Percentiles rank a stretch among this genome's conserved stretches.
Conservation (phyloP, 2,329 filamentous ascomycete genomes). For the Talaromyces albobiverticillius region DNA sequence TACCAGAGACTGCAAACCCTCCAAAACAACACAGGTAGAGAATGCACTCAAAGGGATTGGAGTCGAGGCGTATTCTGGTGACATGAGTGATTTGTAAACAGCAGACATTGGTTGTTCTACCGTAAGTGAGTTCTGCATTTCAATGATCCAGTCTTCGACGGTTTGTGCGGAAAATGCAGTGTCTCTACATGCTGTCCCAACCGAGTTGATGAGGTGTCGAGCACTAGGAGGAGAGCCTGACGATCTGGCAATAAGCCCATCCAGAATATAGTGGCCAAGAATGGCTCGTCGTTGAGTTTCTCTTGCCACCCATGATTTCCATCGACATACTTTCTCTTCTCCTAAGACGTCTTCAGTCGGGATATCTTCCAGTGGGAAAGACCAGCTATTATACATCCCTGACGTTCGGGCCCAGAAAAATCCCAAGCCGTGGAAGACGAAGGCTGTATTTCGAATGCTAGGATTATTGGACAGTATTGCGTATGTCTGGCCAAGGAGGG, state of each 20-base stretch:
- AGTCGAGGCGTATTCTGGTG: background rate
- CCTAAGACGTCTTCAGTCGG: conserved; percentile 31
- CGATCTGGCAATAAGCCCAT: conserved; percentile 21
- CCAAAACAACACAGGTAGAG: conserved; percentile 16
- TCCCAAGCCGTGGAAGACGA: conserved; percentile 43
- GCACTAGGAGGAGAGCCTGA: conserved; percentile 20
- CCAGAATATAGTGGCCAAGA: conserved; percentile 41
- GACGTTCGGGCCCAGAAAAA: conserved; percentile 48
- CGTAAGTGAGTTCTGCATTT: conserved; percentile 1
- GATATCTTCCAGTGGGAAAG: conserved; percentile 31
- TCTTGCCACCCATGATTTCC: conserved; percentile 42
- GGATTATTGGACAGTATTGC: conserved; percentile 39
- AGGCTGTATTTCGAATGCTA: conserved; percentile 41
- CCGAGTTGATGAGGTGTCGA: conserved; percentile 21
- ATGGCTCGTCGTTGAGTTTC: conserved; percentile 46
- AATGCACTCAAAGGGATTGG: conserved; percentile 13
- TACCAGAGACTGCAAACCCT: conserved; percentile 17
- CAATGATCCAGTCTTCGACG: conserved; percentile 18
- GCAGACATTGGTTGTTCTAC: conserved; percentile 7
- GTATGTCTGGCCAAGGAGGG: conserved; percentile 44
- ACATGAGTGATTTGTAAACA: conserved; percentile 6
- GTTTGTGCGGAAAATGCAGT: conserved; percentile 19
- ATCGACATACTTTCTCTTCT: conserved; percentile 39
- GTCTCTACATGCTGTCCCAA: conserved; percentile 17
- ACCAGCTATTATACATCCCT: conserved; percentile 40